A percentile compares a stretch with the other conserved stretches of the same genome.
Evolutionary conservation across 108 stramenopile genomes (phyloP).

Genomic region (Pseudonitzschia multiseries): DNA sequence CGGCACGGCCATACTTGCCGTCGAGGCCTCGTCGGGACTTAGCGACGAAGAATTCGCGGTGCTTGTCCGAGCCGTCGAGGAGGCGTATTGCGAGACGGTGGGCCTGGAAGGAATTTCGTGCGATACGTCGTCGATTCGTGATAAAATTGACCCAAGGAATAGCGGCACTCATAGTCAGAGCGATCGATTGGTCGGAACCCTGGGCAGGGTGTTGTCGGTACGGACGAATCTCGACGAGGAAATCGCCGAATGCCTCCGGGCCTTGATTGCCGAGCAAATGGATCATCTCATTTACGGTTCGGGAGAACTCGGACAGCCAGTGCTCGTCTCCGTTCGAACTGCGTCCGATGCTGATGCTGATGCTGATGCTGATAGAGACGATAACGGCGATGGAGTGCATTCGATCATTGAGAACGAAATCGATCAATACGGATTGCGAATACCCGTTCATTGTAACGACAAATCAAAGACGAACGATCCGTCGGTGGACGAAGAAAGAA

Average conservation of each 20-base stretch:
- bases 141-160: too few relatives aligned
- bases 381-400: neutral
- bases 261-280: constrained; percentile 16
- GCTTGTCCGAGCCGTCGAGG: neutral
- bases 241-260: constrained; percentile 6
- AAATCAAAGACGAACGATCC: too few relatives aligned
- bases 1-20: too few relatives aligned
- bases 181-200: constrained; percentile 1
- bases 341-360: neutral
- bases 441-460: constrained; percentile 15
- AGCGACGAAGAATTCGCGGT: constrained; percentile 15
- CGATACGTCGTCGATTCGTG: neutral
- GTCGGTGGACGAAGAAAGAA: too few relatives aligned
- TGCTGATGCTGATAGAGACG: neutral
- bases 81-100: neutral
- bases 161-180: neutral
- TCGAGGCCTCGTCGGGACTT: constrained; percentile 8
- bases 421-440: constrained; percentile 41
- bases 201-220: constrained; percentile 15
- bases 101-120: neutral
- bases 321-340: constrained; percentile 19
- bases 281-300: constrained; percentile 16
- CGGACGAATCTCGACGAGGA: constrained; percentile 24
- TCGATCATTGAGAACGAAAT: constrained; percentile 10
- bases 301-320: constrained; percentile 20